These are phyloP conservation scores for Fusarium irregulare DNA, from an alignment of 2,329 filamentous ascomycete species.

Conservation along the genomic window DNA sequence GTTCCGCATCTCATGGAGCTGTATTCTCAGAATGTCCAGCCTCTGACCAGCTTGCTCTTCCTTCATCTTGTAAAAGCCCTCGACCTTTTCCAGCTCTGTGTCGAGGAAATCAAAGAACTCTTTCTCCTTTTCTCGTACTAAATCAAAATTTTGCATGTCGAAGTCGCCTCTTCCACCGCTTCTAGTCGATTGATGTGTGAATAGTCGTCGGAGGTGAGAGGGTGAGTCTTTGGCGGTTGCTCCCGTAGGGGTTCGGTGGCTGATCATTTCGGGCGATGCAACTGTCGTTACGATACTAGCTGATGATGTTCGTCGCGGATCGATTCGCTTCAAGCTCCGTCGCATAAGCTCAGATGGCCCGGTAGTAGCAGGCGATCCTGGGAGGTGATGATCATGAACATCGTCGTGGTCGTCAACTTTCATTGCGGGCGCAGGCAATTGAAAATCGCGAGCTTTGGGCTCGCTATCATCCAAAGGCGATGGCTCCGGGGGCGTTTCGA, in stretches of 20 bases:
- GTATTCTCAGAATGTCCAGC: conserved; percentile 77
- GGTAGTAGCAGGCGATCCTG: conserved; percentile 43
- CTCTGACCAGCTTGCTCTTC: conserved; percentile 85
- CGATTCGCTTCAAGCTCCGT: conserved; percentile 41
- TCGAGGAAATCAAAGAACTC: conserved; percentile 92
- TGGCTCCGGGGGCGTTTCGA: conserved; percentile 53
- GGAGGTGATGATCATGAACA: conserved; percentile 24
- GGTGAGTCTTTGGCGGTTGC: conserved; percentile 42
- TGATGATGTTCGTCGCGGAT: conserved; percentile 54
- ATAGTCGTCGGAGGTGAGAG: conserved; percentile 51
- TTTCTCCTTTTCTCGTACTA: conserved; percentile 78
- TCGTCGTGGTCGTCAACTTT: conserved; percentile 47
- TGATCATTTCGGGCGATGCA: conserved; percentile 5
- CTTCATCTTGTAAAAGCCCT: conserved; percentile 87
- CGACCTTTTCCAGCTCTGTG: conserved; percentile 87
- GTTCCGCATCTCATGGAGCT: conserved; percentile 93
- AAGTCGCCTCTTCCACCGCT: conserved; percentile 54
- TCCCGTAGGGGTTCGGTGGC: conserved; percentile 35
- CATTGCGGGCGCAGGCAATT: conserved; percentile 66
- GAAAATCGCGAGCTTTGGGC: conserved; percentile 54
- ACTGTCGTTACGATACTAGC: conserved; percentile 39
- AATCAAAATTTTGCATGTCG: conserved; percentile 61
- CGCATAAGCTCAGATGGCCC: conserved; percentile 30
- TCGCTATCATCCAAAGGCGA: conserved; percentile 42
- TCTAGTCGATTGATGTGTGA: conserved; percentile 48